Evolutionary conservation across 176 grass and related monocot genomes (phyloP).

Genomic region (Metroxylon sagu): DNA sequence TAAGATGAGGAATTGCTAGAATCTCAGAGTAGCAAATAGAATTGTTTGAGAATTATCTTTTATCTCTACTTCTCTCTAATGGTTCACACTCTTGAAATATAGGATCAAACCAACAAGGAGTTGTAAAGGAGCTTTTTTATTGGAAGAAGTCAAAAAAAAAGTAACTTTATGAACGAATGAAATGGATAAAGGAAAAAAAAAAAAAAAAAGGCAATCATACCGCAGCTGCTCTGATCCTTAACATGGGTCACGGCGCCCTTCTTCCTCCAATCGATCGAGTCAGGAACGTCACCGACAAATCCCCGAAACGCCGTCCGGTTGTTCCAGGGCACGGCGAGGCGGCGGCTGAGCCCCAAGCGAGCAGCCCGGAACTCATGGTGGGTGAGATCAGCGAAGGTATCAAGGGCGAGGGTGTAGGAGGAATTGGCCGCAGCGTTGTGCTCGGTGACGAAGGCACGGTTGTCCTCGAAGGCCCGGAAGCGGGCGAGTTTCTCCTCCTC

Average conservation of each 20-base stretch:
- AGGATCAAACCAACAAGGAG: no score
- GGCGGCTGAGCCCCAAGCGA: conserved; percentile 35
- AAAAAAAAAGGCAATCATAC: conserved; percentile 21
- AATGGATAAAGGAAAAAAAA: no score
- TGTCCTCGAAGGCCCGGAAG: conserved; percentile 54
- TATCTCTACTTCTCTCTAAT: no score
- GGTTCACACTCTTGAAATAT: no score
- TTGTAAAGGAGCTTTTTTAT: no score
- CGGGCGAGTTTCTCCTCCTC: conserved; percentile 46
- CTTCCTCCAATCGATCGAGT: conserved; percentile 60
- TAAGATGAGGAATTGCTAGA: no score
- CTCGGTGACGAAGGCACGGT: conserved; percentile 48
- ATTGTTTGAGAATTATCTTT: no score
- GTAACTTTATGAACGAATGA: no score
- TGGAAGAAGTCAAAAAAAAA: no score
- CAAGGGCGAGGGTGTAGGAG: conserved; percentile 60
- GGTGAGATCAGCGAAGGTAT: conserved; percentile 63
- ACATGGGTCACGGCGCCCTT: conserved; percentile 48
- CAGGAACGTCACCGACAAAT: conserved; percentile 25
- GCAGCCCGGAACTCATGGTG: conserved; percentile 53
- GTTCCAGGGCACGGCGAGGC: background rate
- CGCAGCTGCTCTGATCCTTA: conserved; percentile 72
- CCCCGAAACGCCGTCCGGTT: conserved; percentile 12
- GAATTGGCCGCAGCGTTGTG: conserved; percentile 24
- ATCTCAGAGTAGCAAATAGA: no score